Evolutionary conservation across 306 rosid species (phyloP).

Genomic region (Cicer pinnatifidum): DNA sequence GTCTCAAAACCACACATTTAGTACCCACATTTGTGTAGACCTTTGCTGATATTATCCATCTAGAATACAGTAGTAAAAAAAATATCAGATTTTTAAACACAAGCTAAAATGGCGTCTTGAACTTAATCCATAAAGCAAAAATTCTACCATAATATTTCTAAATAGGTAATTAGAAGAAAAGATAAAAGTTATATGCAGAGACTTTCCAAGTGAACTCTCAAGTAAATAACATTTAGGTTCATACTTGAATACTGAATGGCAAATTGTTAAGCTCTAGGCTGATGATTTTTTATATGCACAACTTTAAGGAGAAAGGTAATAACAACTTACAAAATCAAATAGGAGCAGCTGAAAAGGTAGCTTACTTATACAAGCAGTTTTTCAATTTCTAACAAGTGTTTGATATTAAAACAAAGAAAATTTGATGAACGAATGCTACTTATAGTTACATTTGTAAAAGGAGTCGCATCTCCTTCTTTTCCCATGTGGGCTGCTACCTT

Average conservation of each 20-base stretch:
- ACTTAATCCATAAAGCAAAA: not conserved
- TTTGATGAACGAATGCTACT: constrained; percentile 46
- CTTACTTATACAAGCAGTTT: constrained; percentile 6
- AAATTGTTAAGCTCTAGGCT: not conserved
- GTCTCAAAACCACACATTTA: constrained; percentile 99
- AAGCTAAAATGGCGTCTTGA: not conserved
- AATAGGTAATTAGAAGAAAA: not conserved
- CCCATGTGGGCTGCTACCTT: constrained; percentile 92
- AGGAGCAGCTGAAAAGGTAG: not conserved
- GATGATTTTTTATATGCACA: not conserved
- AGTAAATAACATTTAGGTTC: constrained; percentile 1
- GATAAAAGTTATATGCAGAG: constrained; percentile 5
- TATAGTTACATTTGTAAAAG: constrained; percentile 96
- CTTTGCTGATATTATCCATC: constrained; percentile 97
- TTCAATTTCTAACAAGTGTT: constrained; percentile 20
- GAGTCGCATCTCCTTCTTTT: constrained; percentile 98
- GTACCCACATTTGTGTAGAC: constrained; percentile 94
- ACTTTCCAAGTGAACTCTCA: not conserved
- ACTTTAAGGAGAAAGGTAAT: not conserved
- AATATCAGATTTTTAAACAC: not conserved
- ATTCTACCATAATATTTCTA: not conserved
- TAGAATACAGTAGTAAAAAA: constrained; percentile 38
- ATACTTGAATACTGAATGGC: constrained; percentile 6
- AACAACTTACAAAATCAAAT: not conserved
- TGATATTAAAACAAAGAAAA: not conserved